phyloP scores from a whole-genome alignment of 192 early-diverging fungal species.

The Coemansia sp. region DNA sequence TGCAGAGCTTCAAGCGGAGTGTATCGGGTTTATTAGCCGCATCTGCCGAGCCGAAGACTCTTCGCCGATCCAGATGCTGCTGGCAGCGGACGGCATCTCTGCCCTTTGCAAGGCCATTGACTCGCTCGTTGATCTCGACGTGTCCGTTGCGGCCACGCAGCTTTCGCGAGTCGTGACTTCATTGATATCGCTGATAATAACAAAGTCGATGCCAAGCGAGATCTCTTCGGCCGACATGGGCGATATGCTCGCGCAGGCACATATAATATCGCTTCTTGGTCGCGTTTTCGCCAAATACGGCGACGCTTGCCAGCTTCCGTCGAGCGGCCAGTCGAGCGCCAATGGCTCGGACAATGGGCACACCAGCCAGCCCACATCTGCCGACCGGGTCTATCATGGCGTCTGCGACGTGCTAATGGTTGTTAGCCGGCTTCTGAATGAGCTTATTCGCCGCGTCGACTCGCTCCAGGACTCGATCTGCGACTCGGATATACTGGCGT shows the following conservation, averaged over 20 bases:
- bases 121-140: slow-evolving; percentile 33
- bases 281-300: slow-evolving; percentile 41
- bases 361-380: slow-evolving; percentile 21
- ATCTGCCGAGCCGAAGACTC: slow-evolving; percentile 40
- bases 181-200: slow-evolving; percentile 33
- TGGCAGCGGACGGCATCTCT: slow-evolving; percentile 45
- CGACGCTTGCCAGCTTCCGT: slow-evolving; percentile 39
- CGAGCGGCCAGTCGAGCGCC: slow-evolving; percentile 26
- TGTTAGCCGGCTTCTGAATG: slow-evolving; percentile 42
- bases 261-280: slow-evolving; percentile 19
- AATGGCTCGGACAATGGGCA: slow-evolving; percentile 25
- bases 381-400: slow-evolving; percentile 43
- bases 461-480: slow-evolving; percentile 45
- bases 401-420: slow-evolving; percentile 48
- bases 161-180: slow-evolving; percentile 42
- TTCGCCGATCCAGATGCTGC: slow-evolving; percentile 42
- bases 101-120: slow-evolving; percentile 32
- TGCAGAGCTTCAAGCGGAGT: slow-evolving; percentile 38
- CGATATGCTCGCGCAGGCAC: slow-evolving; percentile 37
- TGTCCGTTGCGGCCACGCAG: slow-evolving; percentile 23
- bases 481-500: slow-evolving; percentile 41
- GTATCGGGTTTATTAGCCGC: slow-evolving; percentile 32
- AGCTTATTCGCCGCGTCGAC: slow-evolving; percentile 38
- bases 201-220: slow-evolving; percentile 39
- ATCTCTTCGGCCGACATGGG: slow-evolving; percentile 33